Percentiles rank a stretch among this genome's conserved stretches.
Conservation (phyloP, 2,329 filamentous ascomycete species). For the Fusarium sublunatum region DNA sequence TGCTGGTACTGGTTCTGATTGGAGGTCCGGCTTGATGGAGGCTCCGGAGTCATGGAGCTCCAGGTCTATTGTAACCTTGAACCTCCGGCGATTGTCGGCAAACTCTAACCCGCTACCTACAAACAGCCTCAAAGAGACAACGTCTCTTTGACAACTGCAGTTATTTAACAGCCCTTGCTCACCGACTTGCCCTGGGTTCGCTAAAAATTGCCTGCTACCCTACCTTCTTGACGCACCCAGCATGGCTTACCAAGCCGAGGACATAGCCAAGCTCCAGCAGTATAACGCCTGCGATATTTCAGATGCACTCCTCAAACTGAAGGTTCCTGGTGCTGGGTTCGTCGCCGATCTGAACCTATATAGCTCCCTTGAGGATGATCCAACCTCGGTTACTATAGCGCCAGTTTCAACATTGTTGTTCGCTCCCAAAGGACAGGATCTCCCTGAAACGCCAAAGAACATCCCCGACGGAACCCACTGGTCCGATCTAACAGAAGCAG, state of each 20-base stretch:
- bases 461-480: constrained; percentile 72
- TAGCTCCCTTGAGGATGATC: constrained; percentile 43
- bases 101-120: constrained; percentile 20
- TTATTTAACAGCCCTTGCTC: constrained; percentile 21
- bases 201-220: constrained; percentile 12
- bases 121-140: constrained; percentile 28
- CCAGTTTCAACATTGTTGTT: constrained; percentile 73
- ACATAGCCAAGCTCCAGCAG: constrained; percentile 47
- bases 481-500: constrained; percentile 71
- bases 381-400: constrained; percentile 55
- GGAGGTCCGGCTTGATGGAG: constrained; percentile 44
- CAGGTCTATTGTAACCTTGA: constrained; percentile 29
- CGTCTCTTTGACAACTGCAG: constrained; percentile 17
- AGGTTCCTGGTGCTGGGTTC: constrained; percentile 73
- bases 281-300: constrained; percentile 71
- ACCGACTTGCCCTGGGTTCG: constrained; percentile 31
- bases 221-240: constrained; percentile 23
- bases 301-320: constrained; percentile 77
- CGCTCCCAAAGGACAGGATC: constrained; percentile 63
- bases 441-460: constrained; percentile 54
- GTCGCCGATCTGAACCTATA: constrained; percentile 65
- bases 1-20: constrained; percentile 46
- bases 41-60: constrained; percentile 46
- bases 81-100: constrained; percentile 32
- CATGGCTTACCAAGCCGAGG: constrained; percentile 41